Conservation (phyloP, 805 yeast genomes). For the Zygoascus tannicola region DNA sequence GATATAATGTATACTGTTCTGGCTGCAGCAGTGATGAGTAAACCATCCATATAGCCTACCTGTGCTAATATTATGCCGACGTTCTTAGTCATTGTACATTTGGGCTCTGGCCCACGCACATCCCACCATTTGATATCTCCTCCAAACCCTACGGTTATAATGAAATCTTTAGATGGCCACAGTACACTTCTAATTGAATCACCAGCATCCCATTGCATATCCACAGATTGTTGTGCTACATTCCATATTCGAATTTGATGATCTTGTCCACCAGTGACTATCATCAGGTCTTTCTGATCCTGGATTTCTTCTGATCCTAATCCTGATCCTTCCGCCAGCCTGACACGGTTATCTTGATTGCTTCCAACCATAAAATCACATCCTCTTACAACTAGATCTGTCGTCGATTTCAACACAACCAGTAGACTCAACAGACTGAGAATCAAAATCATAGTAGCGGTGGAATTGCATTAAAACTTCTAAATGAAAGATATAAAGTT, state of each 20-base stretch:
- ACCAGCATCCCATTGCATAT: slow-evolving; percentile 16
- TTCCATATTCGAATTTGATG: slow-evolving; percentile 21
- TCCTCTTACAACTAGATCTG: slow-evolving; percentile 20
- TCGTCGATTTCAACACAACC: no score
- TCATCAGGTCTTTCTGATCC: not conserved
- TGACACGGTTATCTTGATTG: not conserved
- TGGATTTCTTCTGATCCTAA: not conserved
- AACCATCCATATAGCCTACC: slow-evolving; percentile 18
- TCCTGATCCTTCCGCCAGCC: no score
- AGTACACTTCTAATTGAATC: slow-evolving; percentile 17
- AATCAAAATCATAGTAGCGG: no score
- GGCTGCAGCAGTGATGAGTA: slow-evolving; percentile 21
- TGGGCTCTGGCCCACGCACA: slow-evolving; percentile 11
- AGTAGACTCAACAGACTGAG: no score
- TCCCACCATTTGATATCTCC: slow-evolving; percentile 25
- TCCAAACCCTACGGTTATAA: slow-evolving; percentile 18
- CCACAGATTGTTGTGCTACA: slow-evolving; percentile 3
- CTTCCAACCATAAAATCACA: slow-evolving; percentile 15
- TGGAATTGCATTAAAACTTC: no score
- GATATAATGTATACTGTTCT: slow-evolving; percentile 17
- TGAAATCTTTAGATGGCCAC: slow-evolving; percentile 17
- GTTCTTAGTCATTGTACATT: slow-evolving; percentile 4
- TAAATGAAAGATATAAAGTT: no score
- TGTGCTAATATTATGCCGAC: slow-evolving; percentile 15
- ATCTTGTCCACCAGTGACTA: slow-evolving; percentile 25